Evolutionary conservation across 208 protist species (phyloP).

Genomic region (Leishmania martiniquensis): DNA sequence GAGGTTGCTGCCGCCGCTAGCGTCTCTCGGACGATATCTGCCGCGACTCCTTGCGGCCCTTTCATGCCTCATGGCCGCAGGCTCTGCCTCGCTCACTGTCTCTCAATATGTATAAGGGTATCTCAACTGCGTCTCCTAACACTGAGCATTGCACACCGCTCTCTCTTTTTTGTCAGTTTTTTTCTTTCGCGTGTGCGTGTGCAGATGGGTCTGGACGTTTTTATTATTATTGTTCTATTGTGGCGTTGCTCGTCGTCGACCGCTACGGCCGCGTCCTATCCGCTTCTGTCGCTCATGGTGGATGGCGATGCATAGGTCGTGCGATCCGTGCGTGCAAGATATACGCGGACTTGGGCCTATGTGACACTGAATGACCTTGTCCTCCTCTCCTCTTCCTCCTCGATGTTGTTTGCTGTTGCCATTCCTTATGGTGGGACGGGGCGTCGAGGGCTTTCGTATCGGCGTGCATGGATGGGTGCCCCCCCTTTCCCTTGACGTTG

Average conservation of each 20-base stretch:
- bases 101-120: background rate
- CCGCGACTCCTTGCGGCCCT: background rate
- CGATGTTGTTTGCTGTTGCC: too few species aligned
- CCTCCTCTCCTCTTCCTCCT: too few species aligned
- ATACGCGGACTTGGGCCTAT: too few species aligned
- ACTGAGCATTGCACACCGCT: background rate
- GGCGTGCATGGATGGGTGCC: too few species aligned
- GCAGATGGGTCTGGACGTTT: background rate
- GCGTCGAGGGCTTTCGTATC: too few species aligned
- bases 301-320: too few species aligned
- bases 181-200: background rate
- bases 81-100: background rate
- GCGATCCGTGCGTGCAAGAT: too few species aligned
- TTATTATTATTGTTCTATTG: too few species aligned
- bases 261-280: background rate
- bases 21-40: background rate
- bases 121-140: background rate
- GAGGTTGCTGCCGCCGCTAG: constrained; percentile 16
- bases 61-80: background rate
- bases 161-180: background rate
- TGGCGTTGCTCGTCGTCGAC: background rate
- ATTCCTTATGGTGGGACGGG: too few species aligned
- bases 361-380: too few species aligned
- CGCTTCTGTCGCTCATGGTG: too few species aligned
- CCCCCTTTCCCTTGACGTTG: too few species aligned